Conservation (phyloP, 805 yeast species). For the Teunomyces aglyptinius region DNA sequence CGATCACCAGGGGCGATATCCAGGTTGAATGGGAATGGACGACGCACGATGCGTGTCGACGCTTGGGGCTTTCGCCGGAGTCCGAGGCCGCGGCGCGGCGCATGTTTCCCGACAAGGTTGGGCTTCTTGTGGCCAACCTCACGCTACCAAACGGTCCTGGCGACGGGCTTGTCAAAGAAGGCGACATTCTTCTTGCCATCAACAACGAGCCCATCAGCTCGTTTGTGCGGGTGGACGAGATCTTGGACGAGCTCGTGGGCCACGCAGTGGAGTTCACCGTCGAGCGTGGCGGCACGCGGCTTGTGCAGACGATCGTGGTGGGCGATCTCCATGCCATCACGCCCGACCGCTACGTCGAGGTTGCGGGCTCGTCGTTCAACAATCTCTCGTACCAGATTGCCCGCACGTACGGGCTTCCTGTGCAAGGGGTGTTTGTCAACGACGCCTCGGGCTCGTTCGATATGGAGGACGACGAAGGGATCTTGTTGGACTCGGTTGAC, state of each 20-base stretch:
- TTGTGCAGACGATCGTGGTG: conserved; percentile 51
- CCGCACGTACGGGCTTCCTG: conserved; percentile 78
- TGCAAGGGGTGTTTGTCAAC: conserved; percentile 76
- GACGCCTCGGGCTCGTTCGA: conserved; percentile 77
- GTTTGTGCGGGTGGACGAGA: conserved; percentile 79
- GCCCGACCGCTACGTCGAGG: conserved; percentile 77
- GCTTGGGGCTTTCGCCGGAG: conserved; percentile 76
- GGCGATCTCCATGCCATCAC: conserved; percentile 80
- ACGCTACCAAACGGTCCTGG: conserved; percentile 87
- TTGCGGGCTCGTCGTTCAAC: conserved; percentile 85
- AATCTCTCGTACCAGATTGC: conserved; percentile 88
- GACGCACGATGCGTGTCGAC: conserved; percentile 87
- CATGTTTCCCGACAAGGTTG: conserved; percentile 69
- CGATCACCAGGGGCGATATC: conserved; percentile 85
- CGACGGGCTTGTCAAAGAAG: conserved; percentile 69
- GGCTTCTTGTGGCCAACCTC: conserved; percentile 78
- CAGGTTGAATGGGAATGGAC: conserved; percentile 86
- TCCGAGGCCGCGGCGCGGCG: conserved; percentile 70
- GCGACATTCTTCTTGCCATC: conserved; percentile 77
- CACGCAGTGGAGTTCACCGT: conserved; percentile 44
- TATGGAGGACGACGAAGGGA: conserved; percentile 59
- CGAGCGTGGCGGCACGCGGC: conserved; percentile 68
- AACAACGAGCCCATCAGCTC: conserved; percentile 63
- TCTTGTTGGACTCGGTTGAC: conserved; percentile 79
- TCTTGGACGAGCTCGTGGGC: conserved; percentile 71